Evolutionary conservation across 345 rosid species (phyloP).

Genomic region (Populus davidiana): DNA sequence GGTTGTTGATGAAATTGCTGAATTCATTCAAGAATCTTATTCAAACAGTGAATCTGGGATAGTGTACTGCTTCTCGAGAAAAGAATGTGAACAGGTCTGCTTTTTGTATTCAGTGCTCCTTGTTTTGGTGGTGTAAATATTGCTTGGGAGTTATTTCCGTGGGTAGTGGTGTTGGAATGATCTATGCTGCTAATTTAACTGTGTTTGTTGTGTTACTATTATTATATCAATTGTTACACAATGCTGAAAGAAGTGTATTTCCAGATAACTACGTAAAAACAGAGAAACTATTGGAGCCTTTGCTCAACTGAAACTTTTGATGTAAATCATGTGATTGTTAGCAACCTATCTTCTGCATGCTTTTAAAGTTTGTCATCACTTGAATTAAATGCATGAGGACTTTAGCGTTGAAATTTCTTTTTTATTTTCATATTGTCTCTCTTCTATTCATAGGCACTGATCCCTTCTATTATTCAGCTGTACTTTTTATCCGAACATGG

Average conservation of each 20-base stretch:
- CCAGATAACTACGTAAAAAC: neutral
- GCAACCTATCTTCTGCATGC: neutral
- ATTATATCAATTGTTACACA: neutral
- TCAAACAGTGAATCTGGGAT: conserved; percentile 90
- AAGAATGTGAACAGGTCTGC: conserved; percentile 91
- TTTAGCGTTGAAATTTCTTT: too few relatives aligned
- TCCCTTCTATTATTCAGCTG: neutral
- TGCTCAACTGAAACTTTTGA: neutral
- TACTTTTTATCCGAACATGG: neutral
- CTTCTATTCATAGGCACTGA: neutral
- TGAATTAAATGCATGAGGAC: too few relatives aligned
- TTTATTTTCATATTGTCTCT: neutral
- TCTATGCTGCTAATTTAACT: neutral
- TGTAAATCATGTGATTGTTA: neutral
- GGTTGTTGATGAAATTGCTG: conserved; percentile 83
- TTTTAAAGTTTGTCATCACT: too few relatives aligned
- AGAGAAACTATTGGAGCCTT: neutral
- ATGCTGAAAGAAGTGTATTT: neutral
- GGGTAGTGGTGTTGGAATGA: neutral
- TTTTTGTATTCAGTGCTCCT: conserved; percentile 6
- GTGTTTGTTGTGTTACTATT: neutral
- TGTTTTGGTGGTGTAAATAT: too few relatives aligned
- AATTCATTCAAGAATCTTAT: conserved; percentile 70
- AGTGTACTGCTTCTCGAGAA: conserved; percentile 91
- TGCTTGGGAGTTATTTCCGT: too few relatives aligned